Base-by-base conservation (phyloP, 23 red algal genomes). In the Gracilaria domingensis region DNA sequence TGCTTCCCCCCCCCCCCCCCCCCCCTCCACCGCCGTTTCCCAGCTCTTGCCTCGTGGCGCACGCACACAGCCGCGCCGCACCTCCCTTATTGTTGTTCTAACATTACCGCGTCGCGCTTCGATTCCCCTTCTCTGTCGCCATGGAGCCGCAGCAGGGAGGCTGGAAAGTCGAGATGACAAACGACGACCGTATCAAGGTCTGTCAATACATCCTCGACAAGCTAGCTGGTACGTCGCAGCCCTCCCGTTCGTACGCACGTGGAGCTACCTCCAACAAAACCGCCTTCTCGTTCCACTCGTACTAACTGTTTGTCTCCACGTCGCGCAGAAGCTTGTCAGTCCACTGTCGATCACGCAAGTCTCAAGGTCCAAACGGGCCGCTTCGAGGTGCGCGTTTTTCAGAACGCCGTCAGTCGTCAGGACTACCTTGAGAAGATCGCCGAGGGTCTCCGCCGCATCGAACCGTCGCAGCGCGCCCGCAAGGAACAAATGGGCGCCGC, bases 171-270 rank as follows among this genome's bases (percentile, higher is more conserved):
- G 24, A 59, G 16, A 93, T 93, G 89, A 32, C 50, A 21, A 80
- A 24, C 13, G 91, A 86, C 7, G 81, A 94, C 82, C 91, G 91
- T 35, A 29, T 85, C 53, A 86, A 82, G 83, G 42, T 94, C 30
- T 94, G 91, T 37, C 81, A 80, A 50, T 82, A 94, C 73, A 85
- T 94, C 33, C 84, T 94, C 72, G 37, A 38, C 71, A 94, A 94
- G 82, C 91, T 94, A 25, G 66, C n/a, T 12, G 36, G 69, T 69
- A 81, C 20, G 56, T 90, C 40, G n/a, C n/a, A n/a, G n/a, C n/a
- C n/a, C n/a, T n/a, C n/a, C n/a, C n/a, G n/a, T n/a, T n/a, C n/a
- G n/a, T n/a, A n/a, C n/a, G n/a, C n/a, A n/a, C n/a, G n/a, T n/a
- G n/a, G n/a, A n/a, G n/a, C n/a, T n/a, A n/a, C n/a, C n/a, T n/a